Conservation (phyloP, 352 stramenopile genomes). For the Pythium volutum region DNA sequence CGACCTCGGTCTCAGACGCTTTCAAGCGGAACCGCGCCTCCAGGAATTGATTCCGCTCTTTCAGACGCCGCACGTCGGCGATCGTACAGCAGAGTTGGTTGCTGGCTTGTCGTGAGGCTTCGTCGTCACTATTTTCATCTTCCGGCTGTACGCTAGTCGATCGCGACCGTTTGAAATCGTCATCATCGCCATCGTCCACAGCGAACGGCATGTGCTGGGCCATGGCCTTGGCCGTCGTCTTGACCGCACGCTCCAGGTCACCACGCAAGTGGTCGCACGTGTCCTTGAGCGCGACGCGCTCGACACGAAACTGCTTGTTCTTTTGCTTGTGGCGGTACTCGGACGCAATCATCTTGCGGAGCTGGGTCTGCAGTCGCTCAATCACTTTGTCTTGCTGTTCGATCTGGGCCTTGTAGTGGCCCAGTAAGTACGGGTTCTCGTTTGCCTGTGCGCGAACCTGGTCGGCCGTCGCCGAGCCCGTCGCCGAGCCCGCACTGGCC, state of each 20-base stretch:
- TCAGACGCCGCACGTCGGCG: slow-evolving; percentile 49
- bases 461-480: slow-evolving; percentile 1
- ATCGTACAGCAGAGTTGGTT: slow-evolving; percentile 22
- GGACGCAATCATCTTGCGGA: slow-evolving; percentile 78
- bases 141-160: neutral
- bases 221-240: slow-evolving; percentile 35
- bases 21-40: slow-evolving; percentile 55
- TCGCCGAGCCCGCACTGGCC: neutral
- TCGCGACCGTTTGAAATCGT: neutral
- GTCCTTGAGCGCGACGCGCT: slow-evolving; percentile 49
- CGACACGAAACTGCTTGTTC: slow-evolving; percentile 43
- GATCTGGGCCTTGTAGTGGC: slow-evolving; percentile 52
- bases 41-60: slow-evolving; percentile 54
- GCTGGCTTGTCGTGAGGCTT: neutral
- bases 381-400: slow-evolving; percentile 54
- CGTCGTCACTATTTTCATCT: neutral
- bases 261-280: slow-evolving; percentile 40
- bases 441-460: slow-evolving; percentile 25
- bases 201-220: slow-evolving; percentile 16
- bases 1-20: too few species aligned
- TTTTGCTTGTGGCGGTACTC: slow-evolving; percentile 77
- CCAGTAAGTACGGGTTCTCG: slow-evolving; percentile 68
- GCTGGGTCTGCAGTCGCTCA: slow-evolving; percentile 59
- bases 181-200: neutral
- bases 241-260: slow-evolving; percentile 43